Base-by-base conservation (phyloP, 441 rosid genomes). In the Erodium texanum region DNA sequence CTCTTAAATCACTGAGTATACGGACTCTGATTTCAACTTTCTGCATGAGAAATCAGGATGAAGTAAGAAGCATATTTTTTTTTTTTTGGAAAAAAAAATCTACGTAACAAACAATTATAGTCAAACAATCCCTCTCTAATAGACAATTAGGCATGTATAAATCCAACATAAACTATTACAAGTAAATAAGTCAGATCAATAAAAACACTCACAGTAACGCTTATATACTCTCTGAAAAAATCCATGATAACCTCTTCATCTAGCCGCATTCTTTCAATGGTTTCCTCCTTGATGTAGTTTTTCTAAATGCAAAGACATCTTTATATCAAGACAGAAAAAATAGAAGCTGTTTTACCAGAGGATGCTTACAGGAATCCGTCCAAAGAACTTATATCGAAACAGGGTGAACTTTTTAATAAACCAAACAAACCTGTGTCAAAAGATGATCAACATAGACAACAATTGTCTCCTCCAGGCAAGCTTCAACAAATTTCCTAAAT, bases 211-310 rank as follows among this genome's bases (percentile, higher is more conserved):
- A 95, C 99, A 56, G 88, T 76, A 71, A 87, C 90, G 64, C 82
- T 95, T 68, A 95, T 85, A 78, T 92, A 92, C 77, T 95, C 99
- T 75, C 93, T 84, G 80, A 95, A 95, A 78, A 89, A 95, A 72
- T 95, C 98, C 93, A 87, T 87, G 65, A 95, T 89, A 81, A 85
- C 90, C 81, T 95, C 99, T 77, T 95, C 99, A 66, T 95, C 99
- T 2, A 90, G 84, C 76, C 95, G 86, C 98, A 90, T 90, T 70
- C 97, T 84, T 65, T 92, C 98, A 70, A 95, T 90, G n/a, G 99
- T 95, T 76, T 89, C 97, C 79, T 95, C 98, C 84, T 92, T 90
- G 73, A 92, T 85, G 82, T 89, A 83, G 81, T 85, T 90, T 86
- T 80, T 92, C 97, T 95, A 72, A 70, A 75, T 76, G 70, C 67